Percentiles rank a stretch among this genome's conserved stretches.
These are phyloP conservation scores for Torulaspora indica DNA, from an alignment of 805 yeast genomes.

Conservation along the genomic window DNA sequence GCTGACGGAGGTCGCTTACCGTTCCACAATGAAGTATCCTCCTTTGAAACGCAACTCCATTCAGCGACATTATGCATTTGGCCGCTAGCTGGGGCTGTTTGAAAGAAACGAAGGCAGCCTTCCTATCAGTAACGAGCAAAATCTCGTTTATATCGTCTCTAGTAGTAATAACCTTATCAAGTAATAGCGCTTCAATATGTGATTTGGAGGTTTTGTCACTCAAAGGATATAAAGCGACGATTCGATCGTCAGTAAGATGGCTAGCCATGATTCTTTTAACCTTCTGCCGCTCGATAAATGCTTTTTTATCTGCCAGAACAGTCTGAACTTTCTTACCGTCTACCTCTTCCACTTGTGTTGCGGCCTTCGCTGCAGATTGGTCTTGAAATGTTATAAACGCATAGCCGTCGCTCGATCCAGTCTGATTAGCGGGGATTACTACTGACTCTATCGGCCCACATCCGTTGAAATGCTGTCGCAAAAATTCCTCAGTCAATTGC, in stretches of 20 bases:
- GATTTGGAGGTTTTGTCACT: conserved; percentile 26
- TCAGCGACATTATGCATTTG: conserved; percentile 42
- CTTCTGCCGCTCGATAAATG: conserved; percentile 34
- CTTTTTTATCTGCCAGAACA: conserved; percentile 42
- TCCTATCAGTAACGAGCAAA: conserved; percentile 42
- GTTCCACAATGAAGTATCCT: conserved; percentile 35
- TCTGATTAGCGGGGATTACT: conserved; percentile 22
- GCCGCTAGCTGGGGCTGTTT: conserved; percentile 46
- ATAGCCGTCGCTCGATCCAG: conserved; percentile 51
- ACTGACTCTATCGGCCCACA: conserved; percentile 54
- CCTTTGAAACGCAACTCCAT: conserved; percentile 40
- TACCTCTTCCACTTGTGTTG: conserved; percentile 43
- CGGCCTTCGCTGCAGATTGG: conserved; percentile 43
- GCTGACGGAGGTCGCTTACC: conserved; percentile 32
- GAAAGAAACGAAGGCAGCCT: conserved; percentile 51
- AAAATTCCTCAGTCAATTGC: conserved; percentile 37
- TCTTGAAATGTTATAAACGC: conserved; percentile 55
- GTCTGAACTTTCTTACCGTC: conserved; percentile 49
- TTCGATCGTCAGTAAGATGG: conserved; percentile 11
- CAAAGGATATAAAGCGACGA: conserved; percentile 30
- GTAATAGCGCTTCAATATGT: conserved; percentile 20
- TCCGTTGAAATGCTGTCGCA: conserved; percentile 42
- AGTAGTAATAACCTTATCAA: conserved; percentile 9
- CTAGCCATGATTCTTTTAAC: conserved; percentile 30
- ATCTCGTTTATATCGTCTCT: conserved; percentile 37